Conservation (phyloP, 1,284 basidiomycete genomes). For the Vanrija sp. region DNA sequence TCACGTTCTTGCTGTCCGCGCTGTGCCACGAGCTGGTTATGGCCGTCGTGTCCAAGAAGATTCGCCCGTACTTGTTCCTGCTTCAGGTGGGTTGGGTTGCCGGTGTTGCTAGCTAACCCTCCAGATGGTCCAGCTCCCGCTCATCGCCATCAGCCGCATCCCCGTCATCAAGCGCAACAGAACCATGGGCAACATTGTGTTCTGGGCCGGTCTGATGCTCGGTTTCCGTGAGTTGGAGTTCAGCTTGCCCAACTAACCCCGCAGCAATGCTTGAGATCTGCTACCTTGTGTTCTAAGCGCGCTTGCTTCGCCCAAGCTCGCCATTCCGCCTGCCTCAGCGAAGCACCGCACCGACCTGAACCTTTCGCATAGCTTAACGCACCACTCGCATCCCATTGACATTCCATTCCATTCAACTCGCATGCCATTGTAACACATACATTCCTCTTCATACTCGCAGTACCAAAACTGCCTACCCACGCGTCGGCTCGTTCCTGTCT, state of each 20-base stretch:
- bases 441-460: too few relatives aligned
- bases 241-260: background rate
- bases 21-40: constrained; percentile 92
- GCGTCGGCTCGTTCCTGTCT: too few relatives aligned
- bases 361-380: too few relatives aligned
- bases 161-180: constrained; percentile 74
- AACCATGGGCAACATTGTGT: constrained; percentile 68
- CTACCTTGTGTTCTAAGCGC: constrained; percentile 11
- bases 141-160: constrained; percentile 76
- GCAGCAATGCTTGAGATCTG: constrained; percentile 16
- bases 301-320: too few relatives aligned
- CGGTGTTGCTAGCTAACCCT: background rate
- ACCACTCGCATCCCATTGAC: too few relatives aligned
- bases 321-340: too few relatives aligned
- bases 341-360: too few relatives aligned
- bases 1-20: constrained; percentile 88
- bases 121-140: constrained; percentile 84
- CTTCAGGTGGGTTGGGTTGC: constrained; percentile 35
- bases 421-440: too few relatives aligned
- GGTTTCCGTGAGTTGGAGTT: constrained; percentile 62
- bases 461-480: too few relatives aligned
- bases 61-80: constrained; percentile 53
- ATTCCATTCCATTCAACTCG: too few relatives aligned
- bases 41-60: constrained; percentile 89
- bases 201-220: constrained; percentile 78